These are phyloP conservation scores for Trichoderma parareesei DNA, from an alignment of 495 filamentous ascomycete genomes.

Conservation along the genomic window DNA sequence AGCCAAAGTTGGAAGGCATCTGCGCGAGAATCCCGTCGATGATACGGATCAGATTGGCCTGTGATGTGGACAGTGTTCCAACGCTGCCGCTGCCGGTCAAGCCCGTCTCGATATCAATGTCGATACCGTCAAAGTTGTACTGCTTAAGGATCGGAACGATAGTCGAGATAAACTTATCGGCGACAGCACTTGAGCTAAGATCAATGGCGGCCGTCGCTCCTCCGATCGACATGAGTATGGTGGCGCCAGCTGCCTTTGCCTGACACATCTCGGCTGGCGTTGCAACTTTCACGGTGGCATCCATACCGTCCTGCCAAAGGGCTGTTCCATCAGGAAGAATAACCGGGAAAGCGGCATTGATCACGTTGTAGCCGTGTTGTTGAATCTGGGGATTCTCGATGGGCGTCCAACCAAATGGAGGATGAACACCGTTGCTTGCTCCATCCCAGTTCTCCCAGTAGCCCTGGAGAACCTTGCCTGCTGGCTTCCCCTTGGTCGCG, in stretches of 20 bases:
- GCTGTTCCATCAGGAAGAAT: conserved; percentile 19
- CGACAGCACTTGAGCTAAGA: conserved; percentile 17
- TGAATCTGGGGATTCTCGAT: conserved; percentile 15
- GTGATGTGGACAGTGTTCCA: conserved; percentile 16
- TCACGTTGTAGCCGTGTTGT: conserved; percentile 18
- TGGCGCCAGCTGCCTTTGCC: conserved; percentile 27
- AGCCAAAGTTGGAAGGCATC: conserved; percentile 22
- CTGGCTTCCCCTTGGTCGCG: conserved; percentile 18
- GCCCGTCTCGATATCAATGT: conserved; percentile 24
- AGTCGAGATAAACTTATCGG: conserved; percentile 20
- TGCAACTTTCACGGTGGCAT: conserved; percentile 14
- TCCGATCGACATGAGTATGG: conserved; percentile 46
- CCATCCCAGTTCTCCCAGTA: conserved; percentile 25
- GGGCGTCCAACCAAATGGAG: conserved; percentile 18
- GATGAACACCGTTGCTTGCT: conserved; percentile 17
- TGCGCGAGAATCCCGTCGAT: conserved; percentile 19
- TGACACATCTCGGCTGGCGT: conserved; percentile 18
- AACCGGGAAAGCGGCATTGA: conserved; percentile 19
- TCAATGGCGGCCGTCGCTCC: conserved; percentile 40
- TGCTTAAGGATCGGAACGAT: conserved; percentile 19
- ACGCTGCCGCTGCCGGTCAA: conserved; percentile 18
- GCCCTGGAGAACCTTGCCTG: conserved; percentile 19
- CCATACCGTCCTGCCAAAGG: conserved; percentile 18
- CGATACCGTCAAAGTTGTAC: conserved; percentile 22
- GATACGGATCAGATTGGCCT: conserved; percentile 20